Evolutionary conservation across 805 yeast genomes (phyloP), one percentile per base, ranked within the genome.

Genomic region (Cyberlindnera maclurae): DNA sequence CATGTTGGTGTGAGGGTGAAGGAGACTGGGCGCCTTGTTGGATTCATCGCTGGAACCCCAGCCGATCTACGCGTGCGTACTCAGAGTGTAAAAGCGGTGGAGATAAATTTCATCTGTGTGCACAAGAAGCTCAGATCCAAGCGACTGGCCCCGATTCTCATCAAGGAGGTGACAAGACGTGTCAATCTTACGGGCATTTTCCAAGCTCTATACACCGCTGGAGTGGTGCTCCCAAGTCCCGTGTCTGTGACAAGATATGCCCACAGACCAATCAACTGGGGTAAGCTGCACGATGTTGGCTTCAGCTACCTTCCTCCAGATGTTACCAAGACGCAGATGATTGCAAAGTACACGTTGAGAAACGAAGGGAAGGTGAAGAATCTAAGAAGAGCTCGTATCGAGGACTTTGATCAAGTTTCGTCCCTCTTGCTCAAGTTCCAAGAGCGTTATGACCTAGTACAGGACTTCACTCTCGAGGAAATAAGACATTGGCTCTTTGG

Each of bases 151-250:
- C 98, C 98, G 1, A 83, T 93, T 11, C 67, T 93, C 53, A 93
- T 93, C 60, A 84, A 84, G 54, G 98, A 93, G 62, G 82, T 93
- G 48, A 93, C 97, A 4, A 74, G 98, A 57, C 73, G 97, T 50
- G 93, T 93, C 46, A 90, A 93, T 62, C 71, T 75, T 45, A 70
- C 71, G 32, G 76, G 84, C 42, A 83, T 89, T 43, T 93, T 97
- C 96, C 97, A 89, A 60, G 98, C 97, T 0, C 71, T 93, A 43
- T 87, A 86, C 62, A 90, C 98, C 9, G 95, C 90, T 0, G 98
- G 97, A 10, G 77, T 80, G 3, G 80, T 87, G 2, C 68, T 93
- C 41, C 98, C 98, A 16, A 79, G 89, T n/a, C 98, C 98, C 0
- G 75, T 90, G 4, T 68, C 95, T 11, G 78, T 86, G 2, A 81